Evolutionary conservation across 805 yeast genomes (phyloP).

Genomic region (Zygosaccharomyces bisporus): DNA sequence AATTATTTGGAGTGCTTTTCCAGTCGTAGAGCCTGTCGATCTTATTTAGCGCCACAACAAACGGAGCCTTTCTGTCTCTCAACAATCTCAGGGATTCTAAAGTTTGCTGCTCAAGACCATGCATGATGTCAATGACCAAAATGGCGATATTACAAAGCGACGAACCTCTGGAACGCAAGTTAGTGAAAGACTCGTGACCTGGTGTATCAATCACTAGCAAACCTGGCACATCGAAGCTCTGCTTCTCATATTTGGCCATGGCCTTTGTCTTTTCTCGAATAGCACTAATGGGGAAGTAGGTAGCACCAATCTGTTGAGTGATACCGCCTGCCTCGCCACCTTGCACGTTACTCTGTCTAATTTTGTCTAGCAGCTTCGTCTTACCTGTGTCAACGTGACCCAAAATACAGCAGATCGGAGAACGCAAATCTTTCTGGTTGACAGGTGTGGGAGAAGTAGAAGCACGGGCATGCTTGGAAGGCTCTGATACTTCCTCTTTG

Average conservation of each 20-base stretch:
- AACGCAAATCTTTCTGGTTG: slow-evolving; percentile 65
- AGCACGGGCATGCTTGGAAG: slow-evolving; percentile 23
- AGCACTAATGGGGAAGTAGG: slow-evolving; percentile 96
- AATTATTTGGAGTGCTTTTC: slow-evolving; percentile 85
- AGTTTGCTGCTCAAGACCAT: slow-evolving; percentile 98
- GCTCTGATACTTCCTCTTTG: slow-evolving; percentile 13
- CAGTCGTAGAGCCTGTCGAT: slow-evolving; percentile 97
- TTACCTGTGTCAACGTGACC: slow-evolving; percentile 99
- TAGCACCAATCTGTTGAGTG: slow-evolving; percentile 99
- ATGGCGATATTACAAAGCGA: slow-evolving; percentile 98
- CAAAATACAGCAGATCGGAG: slow-evolving; percentile 97
- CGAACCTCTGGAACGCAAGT: slow-evolving; percentile 97
- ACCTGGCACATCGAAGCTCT: slow-evolving; percentile 94
- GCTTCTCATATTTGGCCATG: slow-evolving; percentile 82
- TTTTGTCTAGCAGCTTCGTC: slow-evolving; percentile 92
- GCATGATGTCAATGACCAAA: slow-evolving; percentile 97
- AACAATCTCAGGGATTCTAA: slow-evolving; percentile 86
- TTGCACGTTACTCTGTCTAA: slow-evolving; percentile 98
- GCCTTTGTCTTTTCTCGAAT: slow-evolving; percentile 87
- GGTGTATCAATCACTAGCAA: slow-evolving; percentile 96
- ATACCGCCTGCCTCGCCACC: slow-evolving; percentile 99
- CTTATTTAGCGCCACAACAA: slow-evolving; percentile 93
- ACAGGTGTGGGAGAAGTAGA: slow-evolving; percentile 32
- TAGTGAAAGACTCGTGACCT: slow-evolving; percentile 99
- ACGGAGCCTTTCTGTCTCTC: slow-evolving; percentile 97